These are phyloP conservation scores for Pythium scleroteichum DNA, from an alignment of 352 stramenopile genomes.

Conservation along the genomic window DNA sequence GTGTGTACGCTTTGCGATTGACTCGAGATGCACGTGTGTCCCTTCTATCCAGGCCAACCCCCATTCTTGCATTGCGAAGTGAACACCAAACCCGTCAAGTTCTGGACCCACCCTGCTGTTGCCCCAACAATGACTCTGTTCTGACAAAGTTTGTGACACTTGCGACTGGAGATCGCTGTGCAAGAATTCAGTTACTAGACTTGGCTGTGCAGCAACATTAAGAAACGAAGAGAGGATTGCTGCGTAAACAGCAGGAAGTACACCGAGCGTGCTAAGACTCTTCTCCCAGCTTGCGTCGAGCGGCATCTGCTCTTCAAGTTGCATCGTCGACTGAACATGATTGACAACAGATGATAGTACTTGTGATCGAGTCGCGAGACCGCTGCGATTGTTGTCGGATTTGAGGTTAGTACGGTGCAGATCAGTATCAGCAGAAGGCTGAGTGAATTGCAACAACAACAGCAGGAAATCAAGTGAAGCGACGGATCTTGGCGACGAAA, in stretches of 20 bases:
- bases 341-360: constrained; percentile 14
- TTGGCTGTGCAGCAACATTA: constrained; percentile 2
- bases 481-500: constrained; percentile 3
- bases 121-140: background rate
- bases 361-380: background rate
- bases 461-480: constrained; percentile 19
- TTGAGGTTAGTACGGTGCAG: background rate
- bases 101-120: constrained; percentile 3
- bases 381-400: background rate
- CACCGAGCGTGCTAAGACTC: background rate
- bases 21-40: constrained; percentile 3
- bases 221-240: constrained; percentile 17
- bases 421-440: constrained; percentile 17
- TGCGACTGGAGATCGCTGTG: constrained; percentile 9
- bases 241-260: constrained; percentile 6
- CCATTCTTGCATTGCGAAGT: constrained; percentile 30
- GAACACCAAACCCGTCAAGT: constrained; percentile 29
- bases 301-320: constrained; percentile 17
- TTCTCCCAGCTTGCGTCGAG: constrained; percentile 19
- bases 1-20: background rate
- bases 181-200: background rate
- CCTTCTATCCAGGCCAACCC: constrained; percentile 16
- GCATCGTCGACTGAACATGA: constrained; percentile 17
- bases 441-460: constrained; percentile 14
- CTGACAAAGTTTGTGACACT: constrained; percentile 12